Evolutionary conservation across 2,329 filamentous ascomycete species (phyloP).

Genomic region (Scleromitrula shiraiana): DNA sequence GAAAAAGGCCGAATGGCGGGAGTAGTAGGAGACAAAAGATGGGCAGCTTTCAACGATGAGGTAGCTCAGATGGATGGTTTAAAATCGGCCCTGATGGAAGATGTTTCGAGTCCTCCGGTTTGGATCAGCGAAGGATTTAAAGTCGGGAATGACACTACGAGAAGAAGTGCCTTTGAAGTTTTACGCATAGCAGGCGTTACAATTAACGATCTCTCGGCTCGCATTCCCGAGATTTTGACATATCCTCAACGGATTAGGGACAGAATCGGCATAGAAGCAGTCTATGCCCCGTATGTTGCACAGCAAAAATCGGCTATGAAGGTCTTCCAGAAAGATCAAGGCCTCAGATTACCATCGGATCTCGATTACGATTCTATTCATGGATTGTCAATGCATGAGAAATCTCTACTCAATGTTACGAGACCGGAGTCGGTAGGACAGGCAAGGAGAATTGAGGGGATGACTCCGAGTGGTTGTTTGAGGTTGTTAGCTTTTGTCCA

Average conservation of each 20-base stretch:
- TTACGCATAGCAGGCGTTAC: conserved; percentile 58
- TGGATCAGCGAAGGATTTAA: conserved; percentile 67
- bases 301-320: conserved; percentile 60
- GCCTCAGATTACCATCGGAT: conserved; percentile 60
- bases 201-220: conserved; percentile 46
- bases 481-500: conserved; percentile 55
- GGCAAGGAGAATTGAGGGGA: conserved; percentile 77
- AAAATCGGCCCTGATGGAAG: conserved; percentile 48
- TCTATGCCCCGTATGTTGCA: conserved; percentile 79
- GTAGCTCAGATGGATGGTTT: conserved; percentile 61
- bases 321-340: conserved; percentile 69
- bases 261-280: conserved; percentile 72
- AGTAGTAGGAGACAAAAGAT: conserved; percentile 70
- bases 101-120: conserved; percentile 48
- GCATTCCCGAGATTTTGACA: conserved; percentile 47
- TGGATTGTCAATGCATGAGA: conserved; percentile 75
- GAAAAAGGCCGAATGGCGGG: conserved; percentile 67
- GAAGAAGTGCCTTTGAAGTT: conserved; percentile 70
- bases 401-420: conserved; percentile 58
- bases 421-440: conserved; percentile 81
- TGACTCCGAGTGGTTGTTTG: conserved; percentile 53
- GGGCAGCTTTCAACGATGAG: conserved; percentile 60
- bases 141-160: conserved; percentile 56
- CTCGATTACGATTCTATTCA: conserved; percentile 68
- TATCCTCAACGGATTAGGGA: conserved; percentile 53